Evolutionary conservation across 2,329 filamentous ascomycete genomes (phyloP).

Genomic region (Xylaria hypoxylon): DNA sequence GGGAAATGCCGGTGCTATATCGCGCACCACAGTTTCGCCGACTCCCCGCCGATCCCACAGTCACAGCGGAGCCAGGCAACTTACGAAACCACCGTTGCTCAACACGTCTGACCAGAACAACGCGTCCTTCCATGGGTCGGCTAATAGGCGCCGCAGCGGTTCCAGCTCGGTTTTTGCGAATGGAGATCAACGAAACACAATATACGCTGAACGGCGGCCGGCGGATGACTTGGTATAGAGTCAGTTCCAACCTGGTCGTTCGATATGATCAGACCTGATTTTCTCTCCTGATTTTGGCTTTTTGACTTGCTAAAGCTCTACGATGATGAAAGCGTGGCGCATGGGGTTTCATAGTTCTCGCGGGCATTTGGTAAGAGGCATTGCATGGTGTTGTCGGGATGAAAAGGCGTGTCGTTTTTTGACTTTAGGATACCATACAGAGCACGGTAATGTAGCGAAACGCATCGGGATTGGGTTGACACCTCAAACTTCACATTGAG

Average conservation of each 20-base stretch:
- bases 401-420: conserved; percentile 22
- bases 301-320: conserved; percentile 23
- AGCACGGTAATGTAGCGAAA: conserved; percentile 12
- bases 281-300: conserved; percentile 15
- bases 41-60: conserved; percentile 32
- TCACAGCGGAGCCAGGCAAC: conserved; percentile 36
- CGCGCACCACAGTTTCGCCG: conserved; percentile 30
- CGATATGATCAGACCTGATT: conserved; percentile 22
- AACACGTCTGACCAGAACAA: conserved; percentile 41
- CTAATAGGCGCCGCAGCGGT: conserved; percentile 34
- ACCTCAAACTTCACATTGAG: conserved; percentile 8
- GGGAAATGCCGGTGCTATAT: conserved; percentile 30
- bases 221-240: conserved; percentile 44
- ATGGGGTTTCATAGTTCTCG: conserved; percentile 24
- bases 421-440: conserved; percentile 7
- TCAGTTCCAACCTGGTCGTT: conserved; percentile 30
- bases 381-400: conserved; percentile 34
- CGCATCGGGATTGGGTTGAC: background rate
- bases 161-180: conserved; percentile 22
- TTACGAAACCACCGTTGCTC: conserved; percentile 33
- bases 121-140: conserved; percentile 29
- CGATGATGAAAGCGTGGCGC: conserved; percentile 37
- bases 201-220: conserved; percentile 41
- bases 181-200: conserved; percentile 40
- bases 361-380: conserved; percentile 28